These are phyloP conservation scores for Suillus placidus DNA, from an alignment of 768 basidiomycete genomes.

Conservation along the genomic window DNA sequence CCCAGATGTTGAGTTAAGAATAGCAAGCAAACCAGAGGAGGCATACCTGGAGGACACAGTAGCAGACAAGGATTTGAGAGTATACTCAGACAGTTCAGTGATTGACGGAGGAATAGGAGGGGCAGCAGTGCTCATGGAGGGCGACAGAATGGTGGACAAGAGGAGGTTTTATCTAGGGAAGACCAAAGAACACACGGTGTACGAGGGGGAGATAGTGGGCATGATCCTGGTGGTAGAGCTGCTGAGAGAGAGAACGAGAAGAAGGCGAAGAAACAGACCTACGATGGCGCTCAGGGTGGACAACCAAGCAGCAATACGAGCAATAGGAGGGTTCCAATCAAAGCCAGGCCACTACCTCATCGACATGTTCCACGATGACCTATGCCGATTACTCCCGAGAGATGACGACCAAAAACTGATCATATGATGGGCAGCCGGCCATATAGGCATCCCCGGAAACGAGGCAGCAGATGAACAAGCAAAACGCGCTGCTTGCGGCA, in stretches of 20 bases:
- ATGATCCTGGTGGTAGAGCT: slow-evolving; percentile 29
- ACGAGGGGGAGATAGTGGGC: slow-evolving; percentile 35
- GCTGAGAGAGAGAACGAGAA: slow-evolving; percentile 3
- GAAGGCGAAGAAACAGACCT: not conserved
- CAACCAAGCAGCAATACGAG: slow-evolving; percentile 19
- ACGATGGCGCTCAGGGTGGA: not conserved
- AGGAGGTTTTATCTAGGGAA: slow-evolving; percentile 26
- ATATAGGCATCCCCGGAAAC: not conserved
- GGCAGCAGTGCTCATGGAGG: slow-evolving; percentile 27
- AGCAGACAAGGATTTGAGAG: not conserved
- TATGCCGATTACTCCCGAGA: too few species aligned
- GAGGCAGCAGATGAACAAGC: too few species aligned
- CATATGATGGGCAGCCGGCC: too few species aligned
- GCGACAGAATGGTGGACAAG: slow-evolving; percentile 2
- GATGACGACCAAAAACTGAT: too few species aligned
- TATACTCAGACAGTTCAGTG: slow-evolving; percentile 36
- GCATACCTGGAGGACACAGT: slow-evolving; percentile 6
- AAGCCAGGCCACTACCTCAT: slow-evolving; percentile 14
- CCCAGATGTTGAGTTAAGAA: too few species aligned
- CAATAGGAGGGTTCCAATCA: not conserved
- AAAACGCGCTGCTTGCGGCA: too few species aligned
- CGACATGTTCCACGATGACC: not conserved
- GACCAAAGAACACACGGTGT: slow-evolving; percentile 28
- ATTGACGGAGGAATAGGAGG: slow-evolving; percentile 31
- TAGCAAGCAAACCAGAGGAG: too few species aligned